Evolutionary conservation across 192 early-diverging fungal species (phyloP), one percentile per base, ranked within the genome.

Genomic region (Coemansia sp.): DNA sequence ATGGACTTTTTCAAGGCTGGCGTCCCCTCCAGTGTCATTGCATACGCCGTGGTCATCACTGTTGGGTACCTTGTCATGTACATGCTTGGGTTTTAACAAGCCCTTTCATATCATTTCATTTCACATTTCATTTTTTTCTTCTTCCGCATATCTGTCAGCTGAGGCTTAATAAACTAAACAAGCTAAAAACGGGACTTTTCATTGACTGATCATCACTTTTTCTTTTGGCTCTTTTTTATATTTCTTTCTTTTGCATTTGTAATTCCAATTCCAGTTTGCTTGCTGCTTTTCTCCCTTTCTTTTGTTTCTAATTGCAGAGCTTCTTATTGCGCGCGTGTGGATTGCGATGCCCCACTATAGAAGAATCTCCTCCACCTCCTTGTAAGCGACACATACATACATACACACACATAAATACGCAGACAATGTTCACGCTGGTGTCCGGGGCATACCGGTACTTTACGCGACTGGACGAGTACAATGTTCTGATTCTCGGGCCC

Each of bases 401-500:
- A 32, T 32, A 21, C 21, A 21, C 1, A 21, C 21, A 21, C 21
- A n/a, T n/a, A 32, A 32, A 32, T 32, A 32, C 32, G 32, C 10
- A 44, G 41, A 59, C 13, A 72, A 98, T 98, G 96, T 97, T 94
- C 81, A 92, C 96, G 37, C 87, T 99, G 53, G 77, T 98, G 11
- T 89, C 88, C 54, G 97, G 95, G 21, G 86, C 95, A 16, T 97
- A 99, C 79, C 86, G 89, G 69, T 91, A 96, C 71, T 85, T 91
- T 63, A 96, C 93, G 45, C 85, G 89, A 57, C 93, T 89, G 67
- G 95, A 98, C 75, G 93, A 97, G 68, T 99, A 89, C 84, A 94
- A 90, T 61, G 88, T 98, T n/a, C 86, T 99, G n/a, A 92, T 99
- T 58, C 80, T 99, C 40, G 97, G 97, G 38, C 88, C 98, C 21